phyloP scores from a whole-genome alignment of 805 yeast species.

The Torulaspora gathmanii region DNA sequence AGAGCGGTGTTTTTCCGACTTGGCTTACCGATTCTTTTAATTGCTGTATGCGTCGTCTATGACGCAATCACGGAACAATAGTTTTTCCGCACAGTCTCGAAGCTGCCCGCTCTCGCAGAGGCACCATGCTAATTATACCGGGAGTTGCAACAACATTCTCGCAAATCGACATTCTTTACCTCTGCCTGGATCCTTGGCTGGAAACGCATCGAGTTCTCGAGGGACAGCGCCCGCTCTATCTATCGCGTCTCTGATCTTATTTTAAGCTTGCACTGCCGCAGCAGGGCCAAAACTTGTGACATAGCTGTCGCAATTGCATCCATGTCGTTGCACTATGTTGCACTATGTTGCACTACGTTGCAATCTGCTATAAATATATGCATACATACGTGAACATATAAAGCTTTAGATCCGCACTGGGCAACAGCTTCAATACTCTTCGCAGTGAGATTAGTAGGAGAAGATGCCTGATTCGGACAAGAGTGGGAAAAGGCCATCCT shows the following conservation, averaged over 20 bases:
- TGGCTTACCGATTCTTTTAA: too few species aligned
- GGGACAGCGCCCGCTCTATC: background rate
- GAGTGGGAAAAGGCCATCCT: conserved; percentile 4
- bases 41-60: too few species aligned
- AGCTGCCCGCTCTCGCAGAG: too few species aligned
- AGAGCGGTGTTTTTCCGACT: too few species aligned
- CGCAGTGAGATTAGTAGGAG: background rate
- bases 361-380: background rate
- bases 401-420: background rate
- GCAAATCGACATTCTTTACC: background rate
- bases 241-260: background rate
- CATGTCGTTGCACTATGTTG: too few species aligned
- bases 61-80: too few species aligned
- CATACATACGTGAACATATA: background rate
- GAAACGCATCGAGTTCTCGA: background rate
- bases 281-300: background rate
- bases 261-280: background rate
- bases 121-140: too few species aligned
- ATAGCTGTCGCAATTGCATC: background rate
- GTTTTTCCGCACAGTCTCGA: too few species aligned
- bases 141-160: too few species aligned
- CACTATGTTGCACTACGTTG: too few species aligned
- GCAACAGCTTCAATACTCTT: background rate
- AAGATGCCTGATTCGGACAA: conserved; percentile 5
- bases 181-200: background rate